Base-by-base conservation (phyloP, 306 rosid species). In the Glycine tomentella region DNA sequence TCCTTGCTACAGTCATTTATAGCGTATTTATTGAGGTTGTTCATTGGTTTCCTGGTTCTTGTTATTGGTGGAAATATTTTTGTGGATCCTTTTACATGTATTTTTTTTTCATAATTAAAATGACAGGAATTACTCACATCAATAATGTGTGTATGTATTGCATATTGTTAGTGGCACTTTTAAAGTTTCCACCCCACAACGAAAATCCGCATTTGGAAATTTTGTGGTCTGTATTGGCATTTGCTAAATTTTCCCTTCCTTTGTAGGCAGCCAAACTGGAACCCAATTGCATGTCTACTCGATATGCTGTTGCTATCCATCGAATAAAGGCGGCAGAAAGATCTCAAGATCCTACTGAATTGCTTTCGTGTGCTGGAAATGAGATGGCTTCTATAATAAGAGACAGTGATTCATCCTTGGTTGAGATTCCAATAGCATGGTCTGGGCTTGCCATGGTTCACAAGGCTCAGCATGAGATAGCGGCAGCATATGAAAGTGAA, bases 331-430 rank as follows among this genome's bases (percentile, higher is more conserved):
- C 93, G 83, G 99, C 97, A 49, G 99, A 95, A 86, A 89, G 98
- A 85, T 91, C 91, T 80, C 99, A 93, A 87, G 98, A 95, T 89
- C 92, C 89, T 57, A 88, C 85, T 49, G 99, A 95, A 69, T 90
- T 87, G 74, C 95, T 90, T 76, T 88, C 92, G 0, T 95, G 89
- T 88, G 99, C 98, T 77, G 99, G 97, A 93, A 95, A 95, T 51
- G 99, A 95, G 85, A 95, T 95, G 99, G 97, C 94, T 67, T 95
- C 98, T 61, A 87, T 93, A 69, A 84, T 95, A 78, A 91, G 97
- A 85, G 98, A 95, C 78, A 95, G 96, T 12, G 99, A 93, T 84
- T 83, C 97, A 73, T 83, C 85, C 69, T 69, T 75, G 71, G 84
- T 95, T 84, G 94, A 95, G 79, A 90, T 85, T 81, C 92, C 97